Base-by-base conservation (phyloP, 139 green algal species). In the Asterochloris sp. region DNA sequence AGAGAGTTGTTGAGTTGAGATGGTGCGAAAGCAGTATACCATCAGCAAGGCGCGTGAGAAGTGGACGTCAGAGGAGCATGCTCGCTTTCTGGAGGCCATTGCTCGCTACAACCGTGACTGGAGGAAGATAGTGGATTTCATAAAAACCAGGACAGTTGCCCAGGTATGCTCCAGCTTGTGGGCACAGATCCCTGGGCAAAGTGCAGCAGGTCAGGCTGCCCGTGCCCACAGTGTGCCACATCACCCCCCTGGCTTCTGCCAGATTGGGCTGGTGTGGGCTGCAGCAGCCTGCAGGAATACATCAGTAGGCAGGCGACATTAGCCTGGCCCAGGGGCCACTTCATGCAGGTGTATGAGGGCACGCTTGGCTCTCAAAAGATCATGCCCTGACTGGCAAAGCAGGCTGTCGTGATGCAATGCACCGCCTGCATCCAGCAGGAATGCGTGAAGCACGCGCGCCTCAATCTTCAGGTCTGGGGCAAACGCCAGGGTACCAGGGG, bases 1-100 rank as follows among this genome's bases (percentile, higher is more conserved):
- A 54, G 38, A 54, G 38, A 54, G 2, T 54, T 54, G 38, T 6
- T 54, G 38, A 54, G 2, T 54, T 2, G 6, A 54, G 38, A 54
- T 54, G 38, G 38, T 38, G 6, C 87, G 92, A 23, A 96, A 96
- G 83, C 91, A 90, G 0, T 96, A 96, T 75, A 93, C 87, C 9
- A 92, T 96, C 17, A 94, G 87, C 16, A 95, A 94, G 80, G 84
- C 86, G 63, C 82, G 93, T 1, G 89, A 95, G 66, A 81, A 85
- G 0, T 99, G 96, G 96, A 96, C 92, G 0, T 90, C 96, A 0
- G 91, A 96, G 54, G 96, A 99, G 90, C 96, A 99, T 78, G 69
- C 86, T 6, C 85, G 87, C 6, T 99, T 99, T 79, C 28, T 98
- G 29, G 94, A 97, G 62, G 96, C 92, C 1, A 79, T 99, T 9